Base-by-base conservation (phyloP, 768 basidiomycete species). In the Dictyophora rubrovolvata region DNA sequence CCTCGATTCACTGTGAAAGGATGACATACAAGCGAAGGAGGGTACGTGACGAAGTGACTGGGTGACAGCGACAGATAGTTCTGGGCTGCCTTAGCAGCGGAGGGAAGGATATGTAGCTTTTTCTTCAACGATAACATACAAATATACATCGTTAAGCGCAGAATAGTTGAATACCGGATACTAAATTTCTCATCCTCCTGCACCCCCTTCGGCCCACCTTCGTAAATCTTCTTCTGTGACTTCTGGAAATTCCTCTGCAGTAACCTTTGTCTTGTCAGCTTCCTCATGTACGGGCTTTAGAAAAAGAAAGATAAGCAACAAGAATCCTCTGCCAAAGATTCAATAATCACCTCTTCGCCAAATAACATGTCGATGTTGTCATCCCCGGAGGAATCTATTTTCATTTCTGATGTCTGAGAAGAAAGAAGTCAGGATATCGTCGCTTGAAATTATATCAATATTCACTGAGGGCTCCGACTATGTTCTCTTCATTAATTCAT, bases 201-300 rank as follows among this genome's bases (percentile, higher is more conserved):
- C 12, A 42, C 23, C 50, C 12, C 77, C 77, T 65, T 85, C 84
- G 16, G 81, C 79, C 84, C 84, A 85, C 28, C 74, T 73, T 36
- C 81, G 64, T 21, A 82, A 76, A 53, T 83, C 81, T 20, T 73
- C 69, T 36, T 69, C 65, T 1, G 69, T 68, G 11, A 74, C 22
- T 9, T 59, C 17, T 18, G 28, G 28, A 11, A 59, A 37, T 37
- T 33, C 10, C 70, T 22, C 69, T 64, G 22, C 65, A 59, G 36
- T 28, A 28, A 2, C 28, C 28, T 57, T 65, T 18, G 61, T 37
- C 5, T 65, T 49, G 17, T 35, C 12, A 53, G 35, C 35, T 28
- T 52, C 37, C 10, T 12, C 50, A 65, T 23, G 20, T 42, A n/a
- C 16, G 58, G 36, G 49, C 53, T 53, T 54, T 28, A 3, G 7